Evolutionary conservation across 805 yeast species (phyloP).

Genomic region (Isabelozyma heimii): DNA sequence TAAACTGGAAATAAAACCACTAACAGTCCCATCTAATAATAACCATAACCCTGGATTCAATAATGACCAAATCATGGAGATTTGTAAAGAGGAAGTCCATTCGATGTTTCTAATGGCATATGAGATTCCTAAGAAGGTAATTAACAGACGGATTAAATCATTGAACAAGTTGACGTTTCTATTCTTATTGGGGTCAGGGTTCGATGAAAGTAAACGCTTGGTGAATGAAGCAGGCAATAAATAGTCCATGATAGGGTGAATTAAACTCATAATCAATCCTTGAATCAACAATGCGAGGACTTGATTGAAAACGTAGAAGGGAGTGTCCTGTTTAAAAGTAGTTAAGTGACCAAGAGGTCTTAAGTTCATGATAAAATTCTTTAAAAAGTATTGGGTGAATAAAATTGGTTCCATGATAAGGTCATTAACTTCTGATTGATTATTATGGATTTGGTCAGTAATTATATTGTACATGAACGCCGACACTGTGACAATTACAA

Average conservation of each 20-base stretch:
- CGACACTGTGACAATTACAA: slow-evolving; percentile 28
- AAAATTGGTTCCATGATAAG: slow-evolving; percentile 42
- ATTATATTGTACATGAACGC: slow-evolving; percentile 56
- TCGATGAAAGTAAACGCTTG: slow-evolving; percentile 34
- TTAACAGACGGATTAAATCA: slow-evolving; percentile 41
- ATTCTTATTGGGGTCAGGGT: slow-evolving; percentile 30
- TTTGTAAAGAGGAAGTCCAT: slow-evolving; percentile 67
- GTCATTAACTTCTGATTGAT: slow-evolving; percentile 42
- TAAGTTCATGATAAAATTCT: slow-evolving; percentile 21
- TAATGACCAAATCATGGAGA: slow-evolving; percentile 59
- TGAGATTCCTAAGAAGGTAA: slow-evolving; percentile 68
- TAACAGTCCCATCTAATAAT: slow-evolving; percentile 56
- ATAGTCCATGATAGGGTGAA: slow-evolving; percentile 45
- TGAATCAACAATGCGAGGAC: slow-evolving; percentile 38
- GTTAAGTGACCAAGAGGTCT: slow-evolving; percentile 10
- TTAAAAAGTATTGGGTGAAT: slow-evolving; percentile 27
- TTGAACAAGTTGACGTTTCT: slow-evolving; percentile 26
- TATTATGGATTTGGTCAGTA: slow-evolving; percentile 50
- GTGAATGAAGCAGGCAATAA: slow-evolving; percentile 27
- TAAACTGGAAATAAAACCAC: slow-evolving; percentile 46
- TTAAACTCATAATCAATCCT: slow-evolving; percentile 58
- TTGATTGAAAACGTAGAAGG: slow-evolving; percentile 9
- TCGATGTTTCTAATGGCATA: slow-evolving; percentile 68
- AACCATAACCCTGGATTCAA: slow-evolving; percentile 68
- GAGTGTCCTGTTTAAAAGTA: background rate